These are phyloP conservation scores for Termitomyces sp. DNA, from an alignment of 768 basidiomycete genomes.

Conservation along the genomic window DNA sequence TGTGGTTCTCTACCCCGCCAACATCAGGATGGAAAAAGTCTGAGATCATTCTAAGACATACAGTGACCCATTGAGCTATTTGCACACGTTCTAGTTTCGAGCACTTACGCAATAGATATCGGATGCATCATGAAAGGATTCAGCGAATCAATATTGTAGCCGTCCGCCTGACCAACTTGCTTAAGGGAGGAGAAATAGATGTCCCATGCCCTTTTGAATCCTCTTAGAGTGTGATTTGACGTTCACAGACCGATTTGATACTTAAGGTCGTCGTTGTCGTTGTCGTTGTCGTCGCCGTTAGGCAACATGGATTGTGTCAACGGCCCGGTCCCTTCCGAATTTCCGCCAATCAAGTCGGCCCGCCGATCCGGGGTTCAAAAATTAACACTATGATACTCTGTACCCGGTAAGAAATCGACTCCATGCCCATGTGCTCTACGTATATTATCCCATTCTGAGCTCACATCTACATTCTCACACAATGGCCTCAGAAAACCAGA, in stretches of 20 bases:
- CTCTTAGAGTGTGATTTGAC: background rate
- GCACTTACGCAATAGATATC: conserved; percentile 36
- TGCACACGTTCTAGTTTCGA: background rate
- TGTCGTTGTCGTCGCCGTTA: too few species aligned
- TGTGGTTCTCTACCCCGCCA: conserved; percentile 96
- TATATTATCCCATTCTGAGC: background rate
- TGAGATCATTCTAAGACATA: conserved; percentile 73
- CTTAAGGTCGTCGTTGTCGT: background rate
- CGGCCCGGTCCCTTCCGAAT: background rate
- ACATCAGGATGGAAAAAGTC: conserved; percentile 96
- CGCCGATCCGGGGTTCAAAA: background rate
- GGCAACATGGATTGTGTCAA: too few species aligned
- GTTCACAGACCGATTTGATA: background rate
- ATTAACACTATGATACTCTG: too few species aligned
- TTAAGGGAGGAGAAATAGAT: background rate
- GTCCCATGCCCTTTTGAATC: background rate
- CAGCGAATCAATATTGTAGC: background rate
- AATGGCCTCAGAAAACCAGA: conserved; percentile 2
- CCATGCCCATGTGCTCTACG: background rate
- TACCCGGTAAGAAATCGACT: too few species aligned
- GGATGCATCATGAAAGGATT: conserved; percentile 25
- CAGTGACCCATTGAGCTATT: background rate
- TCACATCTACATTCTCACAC: background rate
- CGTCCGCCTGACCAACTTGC: background rate
- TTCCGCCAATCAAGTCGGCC: background rate